A percentile compares a stretch with the other conserved stretches of the same genome.
Evolutionary conservation across 768 basidiomycete species (phyloP).

Genomic region (Phylloporus sp.): DNA sequence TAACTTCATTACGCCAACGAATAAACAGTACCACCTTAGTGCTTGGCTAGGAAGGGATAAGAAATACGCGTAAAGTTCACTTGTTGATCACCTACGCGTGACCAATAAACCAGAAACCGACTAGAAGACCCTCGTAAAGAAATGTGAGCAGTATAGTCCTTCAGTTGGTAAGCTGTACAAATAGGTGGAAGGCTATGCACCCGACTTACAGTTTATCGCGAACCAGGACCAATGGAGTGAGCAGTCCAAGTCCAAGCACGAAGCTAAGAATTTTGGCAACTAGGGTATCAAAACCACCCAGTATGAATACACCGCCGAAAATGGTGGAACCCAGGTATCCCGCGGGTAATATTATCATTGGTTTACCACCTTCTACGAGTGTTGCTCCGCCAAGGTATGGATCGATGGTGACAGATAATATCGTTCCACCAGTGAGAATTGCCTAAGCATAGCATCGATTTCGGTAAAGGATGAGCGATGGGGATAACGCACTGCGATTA

Average conservation of each 20-base stretch:
- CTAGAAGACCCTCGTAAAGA: constrained; percentile 76
- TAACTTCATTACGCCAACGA: constrained; percentile 82
- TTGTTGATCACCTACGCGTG: constrained; percentile 60
- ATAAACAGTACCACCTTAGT: constrained; percentile 78
- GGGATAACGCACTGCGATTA: constrained; percentile 55
- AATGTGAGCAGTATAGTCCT: constrained; percentile 85
- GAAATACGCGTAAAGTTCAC: constrained; percentile 3
- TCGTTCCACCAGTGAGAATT: constrained; percentile 71
- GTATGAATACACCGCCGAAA: constrained; percentile 75
- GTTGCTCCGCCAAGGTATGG: constrained; percentile 63
- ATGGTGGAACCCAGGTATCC: constrained; percentile 83
- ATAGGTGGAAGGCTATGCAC: not conserved
- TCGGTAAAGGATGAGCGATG: constrained; percentile 5
- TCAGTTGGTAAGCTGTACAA: constrained; percentile 13
- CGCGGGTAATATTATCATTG: constrained; percentile 65
- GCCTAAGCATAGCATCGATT: constrained; percentile 41
- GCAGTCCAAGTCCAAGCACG: constrained; percentile 77
- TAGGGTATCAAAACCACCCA: constrained; percentile 83
- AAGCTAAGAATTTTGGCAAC: constrained; percentile 92
- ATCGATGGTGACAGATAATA: constrained; percentile 78
- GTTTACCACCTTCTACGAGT: constrained; percentile 71
- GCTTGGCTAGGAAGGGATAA: constrained; percentile 49
- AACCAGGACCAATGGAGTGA: constrained; percentile 82
- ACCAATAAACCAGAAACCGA: constrained; percentile 94
- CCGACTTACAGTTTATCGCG: constrained; percentile 79